phyloP scores from a whole-genome alignment of 202 grass and related monocot genomes.

The Panicum virgatum region DNA sequence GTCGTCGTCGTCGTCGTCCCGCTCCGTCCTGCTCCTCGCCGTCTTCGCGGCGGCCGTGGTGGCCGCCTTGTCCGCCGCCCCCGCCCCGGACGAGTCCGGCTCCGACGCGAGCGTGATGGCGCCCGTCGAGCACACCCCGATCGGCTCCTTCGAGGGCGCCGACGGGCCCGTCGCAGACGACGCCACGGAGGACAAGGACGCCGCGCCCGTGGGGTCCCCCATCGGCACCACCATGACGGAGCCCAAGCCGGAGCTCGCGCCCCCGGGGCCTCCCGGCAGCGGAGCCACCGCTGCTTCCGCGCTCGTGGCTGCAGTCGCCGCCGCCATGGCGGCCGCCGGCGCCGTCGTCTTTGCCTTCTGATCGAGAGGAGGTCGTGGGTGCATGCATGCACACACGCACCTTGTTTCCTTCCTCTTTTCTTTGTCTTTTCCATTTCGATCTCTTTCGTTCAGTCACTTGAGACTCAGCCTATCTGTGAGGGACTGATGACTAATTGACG shows the following conservation, averaged over 20 bases:
- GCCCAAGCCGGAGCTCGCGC: conserved; percentile 6
- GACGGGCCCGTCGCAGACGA: conserved; percentile 14
- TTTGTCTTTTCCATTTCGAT: background rate
- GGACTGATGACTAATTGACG: background rate
- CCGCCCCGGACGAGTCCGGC: background rate
- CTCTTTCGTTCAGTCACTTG: background rate
- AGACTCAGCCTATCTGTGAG: background rate
- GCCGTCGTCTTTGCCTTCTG: conserved; percentile 14
- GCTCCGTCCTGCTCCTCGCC: background rate
- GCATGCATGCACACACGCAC: background rate
- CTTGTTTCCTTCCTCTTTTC: background rate
- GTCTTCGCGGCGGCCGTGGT: background rate
- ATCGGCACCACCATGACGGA: conserved; percentile 44
- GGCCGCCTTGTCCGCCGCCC: background rate
- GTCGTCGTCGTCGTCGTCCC: background rate
- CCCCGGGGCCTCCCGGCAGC: background rate
- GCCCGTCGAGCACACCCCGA: conserved; percentile 25
- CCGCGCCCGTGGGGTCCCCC: conserved; percentile 35
- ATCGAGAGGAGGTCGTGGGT: background rate
- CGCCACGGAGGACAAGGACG: conserved; percentile 17
- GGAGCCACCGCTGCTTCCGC: background rate
- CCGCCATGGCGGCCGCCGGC: background rate
- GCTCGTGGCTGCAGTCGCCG: too few relatives aligned
- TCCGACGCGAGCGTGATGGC: background rate
- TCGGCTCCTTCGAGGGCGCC: conserved; percentile 29